These are phyloP conservation scores for Kwoniella heveanensis DNA, from an alignment of 768 basidiomycete species.

Conservation along the genomic window DNA sequence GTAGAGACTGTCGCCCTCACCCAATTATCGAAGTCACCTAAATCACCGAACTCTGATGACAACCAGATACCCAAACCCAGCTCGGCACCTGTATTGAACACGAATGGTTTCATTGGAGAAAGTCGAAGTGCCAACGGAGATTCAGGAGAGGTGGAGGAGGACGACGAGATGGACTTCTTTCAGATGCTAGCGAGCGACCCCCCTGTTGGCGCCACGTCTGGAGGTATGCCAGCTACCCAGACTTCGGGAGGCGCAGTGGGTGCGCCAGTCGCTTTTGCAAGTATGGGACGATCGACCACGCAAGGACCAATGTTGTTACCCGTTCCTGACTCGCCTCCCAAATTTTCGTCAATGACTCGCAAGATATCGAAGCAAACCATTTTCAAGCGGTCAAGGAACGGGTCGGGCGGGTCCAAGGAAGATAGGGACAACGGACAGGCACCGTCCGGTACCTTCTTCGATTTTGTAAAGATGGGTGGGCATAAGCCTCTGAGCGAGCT, in stretches of 20 bases:
- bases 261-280: not conserved
- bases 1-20: constrained; percentile 4
- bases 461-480: constrained; percentile 51
- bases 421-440: constrained; percentile 12
- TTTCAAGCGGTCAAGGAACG: not conserved
- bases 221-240: not conserved
- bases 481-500: constrained; percentile 45
- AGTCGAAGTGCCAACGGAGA: not conserved
- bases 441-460: constrained; percentile 45
- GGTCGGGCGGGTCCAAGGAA: not conserved
- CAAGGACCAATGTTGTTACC: not conserved
- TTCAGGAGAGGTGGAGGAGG: constrained; percentile 3
- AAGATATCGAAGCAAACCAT: not conserved
- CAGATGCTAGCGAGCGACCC: constrained; percentile 27
- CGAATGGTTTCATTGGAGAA: not conserved
- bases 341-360: not conserved
- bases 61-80: not conserved
- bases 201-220: not conserved
- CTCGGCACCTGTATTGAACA: not conserved
- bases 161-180: constrained; percentile 30
- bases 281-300: not conserved
- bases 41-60: not conserved
- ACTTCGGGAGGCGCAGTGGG: not conserved
- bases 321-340: not conserved
- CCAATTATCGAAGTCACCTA: constrained; percentile 3